Percentiles rank a stretch among this genome's conserved stretches.
These are phyloP conservation scores for Marasmius fiardii DNA, from an alignment of 1,284 basidiomycete species.

Conservation along the genomic window DNA sequence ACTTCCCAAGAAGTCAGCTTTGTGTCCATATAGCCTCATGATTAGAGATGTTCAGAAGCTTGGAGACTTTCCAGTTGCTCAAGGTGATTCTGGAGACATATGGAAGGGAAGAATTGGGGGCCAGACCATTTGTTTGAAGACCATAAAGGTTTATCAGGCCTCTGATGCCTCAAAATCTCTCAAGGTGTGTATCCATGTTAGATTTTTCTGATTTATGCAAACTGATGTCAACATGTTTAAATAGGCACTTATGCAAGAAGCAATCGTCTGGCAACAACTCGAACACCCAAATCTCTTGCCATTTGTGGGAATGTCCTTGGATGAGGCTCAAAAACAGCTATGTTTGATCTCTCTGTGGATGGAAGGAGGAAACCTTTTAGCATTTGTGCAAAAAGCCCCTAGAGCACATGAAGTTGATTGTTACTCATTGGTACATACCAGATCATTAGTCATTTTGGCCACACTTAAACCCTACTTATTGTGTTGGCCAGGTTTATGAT, in stretches of 20 bases:
- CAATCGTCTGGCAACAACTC: not conserved
- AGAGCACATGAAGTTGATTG: not conserved
- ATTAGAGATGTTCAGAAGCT: not conserved
- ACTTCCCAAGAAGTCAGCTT: not conserved
- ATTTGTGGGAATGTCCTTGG: not conserved
- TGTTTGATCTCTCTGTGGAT: not conserved
- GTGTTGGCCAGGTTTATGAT: not conserved
- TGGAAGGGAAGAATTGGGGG: not conserved
- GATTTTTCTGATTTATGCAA: not conserved
- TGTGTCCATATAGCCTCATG: not conserved
- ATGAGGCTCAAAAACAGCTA: not conserved
- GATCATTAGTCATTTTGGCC: no score
- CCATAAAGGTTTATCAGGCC: not conserved
- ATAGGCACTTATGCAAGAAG: not conserved
- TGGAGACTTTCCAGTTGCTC: not conserved
- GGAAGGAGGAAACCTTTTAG: not conserved
- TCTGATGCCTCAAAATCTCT: not conserved
- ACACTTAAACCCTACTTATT: no score
- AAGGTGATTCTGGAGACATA: conserved; percentile 1
- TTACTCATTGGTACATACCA: no score
- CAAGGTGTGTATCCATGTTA: not conserved
- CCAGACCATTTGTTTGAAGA: not conserved
- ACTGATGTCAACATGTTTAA: not conserved
- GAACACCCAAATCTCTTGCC: not conserved
- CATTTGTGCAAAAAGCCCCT: not conserved